Evolutionary conservation across 2,329 filamentous ascomycete species (phyloP), one percentile per base, ranked within the genome.

Genomic region (Bertia moriformis): DNA sequence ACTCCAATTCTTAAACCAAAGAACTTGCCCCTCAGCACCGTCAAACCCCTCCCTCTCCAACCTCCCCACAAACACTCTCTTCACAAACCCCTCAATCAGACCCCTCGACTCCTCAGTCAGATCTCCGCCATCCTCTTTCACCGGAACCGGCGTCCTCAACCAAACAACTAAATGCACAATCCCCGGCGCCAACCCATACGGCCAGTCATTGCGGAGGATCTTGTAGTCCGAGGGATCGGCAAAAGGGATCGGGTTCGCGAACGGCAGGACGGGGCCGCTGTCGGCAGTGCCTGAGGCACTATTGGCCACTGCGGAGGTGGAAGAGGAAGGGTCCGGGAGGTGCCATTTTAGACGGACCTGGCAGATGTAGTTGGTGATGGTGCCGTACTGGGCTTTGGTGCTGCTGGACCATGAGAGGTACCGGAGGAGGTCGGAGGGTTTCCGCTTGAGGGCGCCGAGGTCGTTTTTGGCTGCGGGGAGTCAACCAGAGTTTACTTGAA

Each of bases 1-100:
- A 5, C 66, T 67, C 62, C 71, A 75, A 47, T 78, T 79, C 61
- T 76, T 78, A 49, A 78, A 79, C 74, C 74, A 79, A 41, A 73
- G 50, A 18, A 78, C 66, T 45, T 65, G 64, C 15, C 63, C 62
- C 17, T 49, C 44, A 36, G 55, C 59, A 32, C 54, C 47, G 4
- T 46, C 56, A 35, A 7, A 35, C 22, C 46, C 44, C 43, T 63
- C 61, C 30, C 46, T 46, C 12, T 47, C 51, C 43, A 68, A 49
- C 30, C 59, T 56, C 10, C 49, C 48, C 12, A 68, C 57, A 51
- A 78, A 77, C 18, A 56, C 66, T 18, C 46, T 54, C 39, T 59
- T 49, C 27, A 73, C 63, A 52, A 72, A 73, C 1, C 47, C 47
- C 42, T 70, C 60, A 38, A 73, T 65, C 45, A 66, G 38, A 4